Base-by-base conservation (phyloP, 2,329 filamentous ascomycete genomes). In the Pleomassaria siparia region DNA sequence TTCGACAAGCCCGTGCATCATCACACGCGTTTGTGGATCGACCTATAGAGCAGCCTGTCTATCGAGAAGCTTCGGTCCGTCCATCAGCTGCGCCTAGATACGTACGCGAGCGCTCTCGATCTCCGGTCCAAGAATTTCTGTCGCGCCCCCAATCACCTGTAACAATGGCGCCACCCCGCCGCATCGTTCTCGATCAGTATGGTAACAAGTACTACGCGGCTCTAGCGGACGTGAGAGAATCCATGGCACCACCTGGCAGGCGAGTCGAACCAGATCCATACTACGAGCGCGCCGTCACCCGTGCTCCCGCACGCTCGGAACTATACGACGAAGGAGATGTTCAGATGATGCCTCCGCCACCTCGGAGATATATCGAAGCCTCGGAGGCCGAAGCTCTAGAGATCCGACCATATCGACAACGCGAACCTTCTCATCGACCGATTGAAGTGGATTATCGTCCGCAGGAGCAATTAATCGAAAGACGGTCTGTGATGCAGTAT, bases 111-210 rank as follows among this genome's bases (percentile, higher is more conserved):
- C 66, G 73, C n/a, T 72, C 70, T 13, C 59, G 67, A 15, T 74
- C 74, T 13, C 72, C 73, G 3, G 56, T 66, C 5, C 62, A 67
- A 24, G 64, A 72, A 40, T 74, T 75, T 50, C 51, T 74, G 29
- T 59, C 69, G 24, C 58, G 65, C 32, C 61, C 56, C 22, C 71
- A 70, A 22, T 72, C 69, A 18, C 68, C 70, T 5, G 58, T 66
- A 29, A 53, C 59, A 69, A 77, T 81, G 73, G 64, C 67, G 40
- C 72, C 81, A 15, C 74, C 81, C 37, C 76, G 85, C 46, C 83
- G 86, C 51, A 86, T 96, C 53, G 79, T 95, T 26, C 78, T 95
- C 45, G 91, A 96, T 71, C 84, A 88, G 52, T 89, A 85, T 69
- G 91, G 91, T 32, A 88, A 89, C 66, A 84, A 89, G 65, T 96